Conservation (phyloP, 805 yeast genomes). For the Kluyveromyces wickerhamii region DNA sequence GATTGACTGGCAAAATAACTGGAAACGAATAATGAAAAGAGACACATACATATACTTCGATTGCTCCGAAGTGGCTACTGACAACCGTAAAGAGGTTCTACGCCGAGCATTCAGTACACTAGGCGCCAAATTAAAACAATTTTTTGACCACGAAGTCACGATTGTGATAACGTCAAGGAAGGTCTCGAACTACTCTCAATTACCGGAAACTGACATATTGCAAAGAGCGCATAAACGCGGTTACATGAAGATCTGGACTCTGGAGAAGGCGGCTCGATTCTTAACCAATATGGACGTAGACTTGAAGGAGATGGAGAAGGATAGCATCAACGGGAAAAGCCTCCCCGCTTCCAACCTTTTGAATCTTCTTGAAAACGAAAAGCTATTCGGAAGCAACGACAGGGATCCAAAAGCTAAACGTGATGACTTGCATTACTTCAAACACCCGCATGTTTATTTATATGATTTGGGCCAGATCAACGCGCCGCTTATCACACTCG, state of each 20-base stretch:
- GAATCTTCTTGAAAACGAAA: constrained; percentile 73
- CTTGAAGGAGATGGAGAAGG: constrained; percentile 21
- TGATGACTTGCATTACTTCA: constrained; percentile 78
- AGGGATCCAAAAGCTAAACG: constrained; percentile 79
- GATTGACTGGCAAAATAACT: constrained; percentile 53
- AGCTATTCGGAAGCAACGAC: constrained; percentile 77
- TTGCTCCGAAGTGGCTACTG: constrained; percentile 31
- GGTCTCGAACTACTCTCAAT: constrained; percentile 33
- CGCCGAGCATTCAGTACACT: constrained; percentile 31
- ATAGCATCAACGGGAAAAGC: constrained; percentile 14
- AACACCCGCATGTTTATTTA: constrained; percentile 63
- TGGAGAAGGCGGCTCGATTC: constrained; percentile 77
- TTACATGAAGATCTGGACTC: constrained; percentile 78
- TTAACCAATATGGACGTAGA: constrained; percentile 53
- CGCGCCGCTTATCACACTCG: constrained; percentile 75
- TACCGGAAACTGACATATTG: constrained; percentile 53
- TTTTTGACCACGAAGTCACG: constrained; percentile 56
- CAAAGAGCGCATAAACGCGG: constrained; percentile 46
- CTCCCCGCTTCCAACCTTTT: constrained; percentile 37
- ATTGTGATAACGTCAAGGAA: constrained; percentile 68
- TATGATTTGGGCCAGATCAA: constrained; percentile 73
- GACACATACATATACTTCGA: constrained; percentile 57
- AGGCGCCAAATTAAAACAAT: constrained; percentile 51
- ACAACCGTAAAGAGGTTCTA: constrained; percentile 23
- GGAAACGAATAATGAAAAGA: constrained; percentile 51